These are phyloP conservation scores for Polygonum aviculare DNA, from an alignment of 148 eudicot genomes.

Conservation along the genomic window DNA sequence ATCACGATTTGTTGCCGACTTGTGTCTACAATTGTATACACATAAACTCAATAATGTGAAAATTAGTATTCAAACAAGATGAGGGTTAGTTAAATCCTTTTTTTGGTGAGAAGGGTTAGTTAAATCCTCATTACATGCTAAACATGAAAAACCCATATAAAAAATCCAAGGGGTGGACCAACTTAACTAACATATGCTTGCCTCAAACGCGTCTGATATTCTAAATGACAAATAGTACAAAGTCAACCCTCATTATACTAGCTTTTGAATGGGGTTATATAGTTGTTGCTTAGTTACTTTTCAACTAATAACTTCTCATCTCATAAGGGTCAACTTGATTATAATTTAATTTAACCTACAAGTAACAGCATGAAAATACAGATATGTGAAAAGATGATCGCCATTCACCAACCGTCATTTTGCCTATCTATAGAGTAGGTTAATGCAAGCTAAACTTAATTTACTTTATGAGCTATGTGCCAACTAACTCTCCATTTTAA, in stretches of 20 bases:
- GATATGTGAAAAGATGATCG: background rate
- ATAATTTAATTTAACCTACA: background rate
- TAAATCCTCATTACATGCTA: background rate
- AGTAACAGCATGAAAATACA: background rate
- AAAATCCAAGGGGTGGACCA: background rate
- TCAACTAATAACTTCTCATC: background rate
- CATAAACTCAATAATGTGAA: background rate
- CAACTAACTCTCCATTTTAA: no score
- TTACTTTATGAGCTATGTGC: background rate
- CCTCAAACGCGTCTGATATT: background rate
- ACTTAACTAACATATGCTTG: background rate
- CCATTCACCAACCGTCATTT: background rate
- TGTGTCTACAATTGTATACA: background rate
- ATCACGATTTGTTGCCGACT: background rate
- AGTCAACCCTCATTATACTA: background rate
- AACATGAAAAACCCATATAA: background rate
- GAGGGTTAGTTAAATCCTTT: background rate
- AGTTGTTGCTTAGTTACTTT: background rate
- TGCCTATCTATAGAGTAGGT: constrained; percentile 1
- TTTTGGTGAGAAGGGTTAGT: background rate
- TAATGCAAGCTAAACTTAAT: background rate
- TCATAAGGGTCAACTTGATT: background rate
- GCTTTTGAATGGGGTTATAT: background rate
- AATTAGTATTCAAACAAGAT: background rate
- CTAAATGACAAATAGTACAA: background rate